phyloP scores from a whole-genome alignment of 2,329 filamentous ascomycete species.

The Sclerotinia subarctica region DNA sequence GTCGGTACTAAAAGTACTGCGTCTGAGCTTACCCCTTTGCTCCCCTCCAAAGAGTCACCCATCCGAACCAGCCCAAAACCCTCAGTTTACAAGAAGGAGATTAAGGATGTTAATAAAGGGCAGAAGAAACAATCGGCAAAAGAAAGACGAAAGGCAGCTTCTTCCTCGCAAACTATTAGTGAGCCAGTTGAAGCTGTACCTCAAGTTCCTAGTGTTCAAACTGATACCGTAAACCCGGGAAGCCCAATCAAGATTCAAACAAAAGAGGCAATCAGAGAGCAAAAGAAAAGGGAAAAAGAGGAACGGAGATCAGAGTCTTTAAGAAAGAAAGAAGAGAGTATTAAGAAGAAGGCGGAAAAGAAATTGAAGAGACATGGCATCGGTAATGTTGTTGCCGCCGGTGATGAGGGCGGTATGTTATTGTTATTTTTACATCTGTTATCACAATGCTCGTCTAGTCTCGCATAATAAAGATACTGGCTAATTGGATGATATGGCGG shows the following conservation, averaged over 20 bases:
- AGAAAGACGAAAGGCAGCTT: not conserved
- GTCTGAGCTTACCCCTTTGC: constrained; percentile 6
- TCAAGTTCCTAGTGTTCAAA: not conserved
- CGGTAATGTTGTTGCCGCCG: not conserved
- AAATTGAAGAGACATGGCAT: not conserved
- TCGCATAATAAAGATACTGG: not conserved
- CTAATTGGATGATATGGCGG: not conserved
- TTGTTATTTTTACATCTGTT: not conserved
- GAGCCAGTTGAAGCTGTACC: not conserved
- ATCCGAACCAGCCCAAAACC: not conserved
- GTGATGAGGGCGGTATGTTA: not conserved
- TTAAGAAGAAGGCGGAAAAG: not conserved
- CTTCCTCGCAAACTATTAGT: not conserved
- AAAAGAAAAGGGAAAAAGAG: constrained; percentile 30
- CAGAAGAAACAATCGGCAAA: not conserved
- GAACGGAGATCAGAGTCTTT: constrained; percentile 27
- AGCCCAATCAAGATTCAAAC: constrained; percentile 13
- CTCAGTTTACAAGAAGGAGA: not conserved
- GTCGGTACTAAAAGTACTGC: not conserved
- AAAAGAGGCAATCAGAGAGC: constrained; percentile 27
- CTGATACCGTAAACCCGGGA: not conserved
- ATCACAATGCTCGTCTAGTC: not conserved
- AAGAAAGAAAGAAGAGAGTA: not conserved
- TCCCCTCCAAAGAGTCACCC: not conserved
- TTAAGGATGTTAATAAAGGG: not conserved